Conservation (phyloP, 257 asterid genomes). For the Solanum corneliomulleri region DNA sequence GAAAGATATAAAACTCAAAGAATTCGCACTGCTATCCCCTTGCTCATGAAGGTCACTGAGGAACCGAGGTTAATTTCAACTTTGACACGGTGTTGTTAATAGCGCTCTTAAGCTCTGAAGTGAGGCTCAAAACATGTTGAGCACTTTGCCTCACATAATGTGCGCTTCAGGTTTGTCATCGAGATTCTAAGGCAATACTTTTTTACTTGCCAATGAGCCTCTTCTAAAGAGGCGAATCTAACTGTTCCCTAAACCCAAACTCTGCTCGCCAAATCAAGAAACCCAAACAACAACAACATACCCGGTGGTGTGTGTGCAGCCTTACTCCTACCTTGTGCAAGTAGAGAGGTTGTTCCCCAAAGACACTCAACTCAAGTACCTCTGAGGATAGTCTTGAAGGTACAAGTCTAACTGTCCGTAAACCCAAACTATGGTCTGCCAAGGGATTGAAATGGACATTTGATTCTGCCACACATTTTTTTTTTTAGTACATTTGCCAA, state of each 20-base stretch:
- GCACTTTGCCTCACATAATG: not conserved
- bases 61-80: not conserved
- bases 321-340: not conserved
- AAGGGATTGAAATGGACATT: not conserved
- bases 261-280: not conserved
- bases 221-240: not conserved
- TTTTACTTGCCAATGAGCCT: not conserved
- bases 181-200: not conserved
- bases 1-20: not conserved
- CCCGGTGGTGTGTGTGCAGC: not conserved
- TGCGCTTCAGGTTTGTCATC: not conserved
- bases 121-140: not conserved
- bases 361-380: not conserved
- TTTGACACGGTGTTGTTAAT: not conserved
- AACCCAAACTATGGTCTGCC: not conserved
- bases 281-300: not conserved
- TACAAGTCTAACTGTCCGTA: not conserved
- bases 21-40: not conserved
- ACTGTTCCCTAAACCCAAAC: not conserved
- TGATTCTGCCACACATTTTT: not conserved
- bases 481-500: not conserved
- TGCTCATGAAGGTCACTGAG: not conserved
- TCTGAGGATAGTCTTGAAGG: not conserved
- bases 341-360: not conserved
- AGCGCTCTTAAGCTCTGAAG: not conserved